These are phyloP conservation scores for Blastocystis sp. DNA, from an alignment of 352 stramenopile genomes.

Conservation along the genomic window DNA sequence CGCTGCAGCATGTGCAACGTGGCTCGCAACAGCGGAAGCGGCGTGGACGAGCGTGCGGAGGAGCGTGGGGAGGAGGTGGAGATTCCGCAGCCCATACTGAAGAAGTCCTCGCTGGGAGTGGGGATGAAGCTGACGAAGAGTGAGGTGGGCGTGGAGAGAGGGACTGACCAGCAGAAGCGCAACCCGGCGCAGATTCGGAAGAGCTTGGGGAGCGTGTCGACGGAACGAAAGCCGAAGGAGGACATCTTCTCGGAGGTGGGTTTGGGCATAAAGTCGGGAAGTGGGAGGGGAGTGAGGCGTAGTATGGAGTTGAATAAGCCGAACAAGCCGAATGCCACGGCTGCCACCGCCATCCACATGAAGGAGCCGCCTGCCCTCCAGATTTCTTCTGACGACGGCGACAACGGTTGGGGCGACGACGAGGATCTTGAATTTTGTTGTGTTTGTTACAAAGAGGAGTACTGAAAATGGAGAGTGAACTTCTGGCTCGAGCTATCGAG, in stretches of 20 bases:
- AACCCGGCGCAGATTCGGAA: not conserved
- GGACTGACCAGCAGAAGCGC: slow-evolving; percentile 3
- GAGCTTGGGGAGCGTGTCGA: not conserved
- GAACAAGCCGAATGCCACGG: not conserved
- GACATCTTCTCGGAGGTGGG: slow-evolving; percentile 55
- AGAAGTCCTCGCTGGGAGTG: slow-evolving; percentile 25
- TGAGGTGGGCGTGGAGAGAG: not conserved
- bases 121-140: slow-evolving; percentile 57
- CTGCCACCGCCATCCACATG: not conserved
- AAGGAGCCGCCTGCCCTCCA: not conserved
- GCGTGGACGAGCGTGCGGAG: not conserved
- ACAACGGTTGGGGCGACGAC: slow-evolving; percentile 7
- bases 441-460: slow-evolving; percentile 36
- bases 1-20: slow-evolving; percentile 28
- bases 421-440: slow-evolving; percentile 59
- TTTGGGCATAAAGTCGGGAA: slow-evolving; percentile 33
- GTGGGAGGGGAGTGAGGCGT: not conserved
- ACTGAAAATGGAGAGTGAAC: not conserved
- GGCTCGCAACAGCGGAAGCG: no score
- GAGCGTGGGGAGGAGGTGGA: not conserved
- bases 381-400: not conserved
- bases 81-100: slow-evolving; percentile 6
- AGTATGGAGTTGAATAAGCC: not conserved
- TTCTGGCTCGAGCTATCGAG: not conserved
- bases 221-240: not conserved